Percentiles rank a stretch among this genome's conserved stretches.
Evolutionary conservation across 148 eudicot species (phyloP).

Genomic region (Oxyria digyna): DNA sequence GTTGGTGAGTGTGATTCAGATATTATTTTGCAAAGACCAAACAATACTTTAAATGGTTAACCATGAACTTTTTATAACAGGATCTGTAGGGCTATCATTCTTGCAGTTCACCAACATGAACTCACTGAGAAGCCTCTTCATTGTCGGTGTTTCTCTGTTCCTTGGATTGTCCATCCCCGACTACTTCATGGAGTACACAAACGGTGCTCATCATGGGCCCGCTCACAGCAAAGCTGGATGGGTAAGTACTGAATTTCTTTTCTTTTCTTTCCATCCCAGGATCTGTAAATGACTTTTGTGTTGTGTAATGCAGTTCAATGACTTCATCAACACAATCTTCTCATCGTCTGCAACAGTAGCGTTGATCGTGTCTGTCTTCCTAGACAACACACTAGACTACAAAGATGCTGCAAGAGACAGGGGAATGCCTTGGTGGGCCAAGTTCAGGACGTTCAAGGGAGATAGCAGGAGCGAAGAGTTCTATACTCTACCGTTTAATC

Average conservation of each 20-base stretch:
- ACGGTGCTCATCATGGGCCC: conserved; percentile 69
- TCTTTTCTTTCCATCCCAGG: not conserved
- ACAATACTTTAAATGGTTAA: not conserved
- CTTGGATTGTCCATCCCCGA: conserved; percentile 95
- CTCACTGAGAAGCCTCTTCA: conserved; percentile 93
- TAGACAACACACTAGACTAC: conserved; percentile 91
- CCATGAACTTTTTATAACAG: conserved; percentile 23
- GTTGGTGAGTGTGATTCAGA: conserved; percentile 47
- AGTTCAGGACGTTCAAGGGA: conserved; percentile 87
- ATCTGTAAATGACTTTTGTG: not conserved
- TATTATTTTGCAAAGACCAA: not conserved
- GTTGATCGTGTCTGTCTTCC: conserved; percentile 58
- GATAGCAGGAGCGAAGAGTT: conserved; percentile 90
- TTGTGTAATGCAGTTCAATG: conserved; percentile 69
- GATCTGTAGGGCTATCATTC: conserved; percentile 86
- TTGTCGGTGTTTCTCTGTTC: conserved; percentile 69
- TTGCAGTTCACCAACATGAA: conserved; percentile 98
- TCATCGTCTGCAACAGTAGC: conserved; percentile 89
- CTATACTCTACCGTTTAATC: conserved; percentile 90
- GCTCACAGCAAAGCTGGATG: conserved; percentile 91
- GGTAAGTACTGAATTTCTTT: conserved; percentile 33
- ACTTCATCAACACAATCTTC: conserved; percentile 82
- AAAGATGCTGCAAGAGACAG: conserved; percentile 82
- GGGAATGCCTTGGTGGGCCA: conserved; percentile 99
- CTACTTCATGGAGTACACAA: conserved; percentile 73